Percentiles rank a stretch among this genome's conserved stretches.
These are phyloP conservation scores for Pelargonium australe DNA, from an alignment of 441 rosid species.

Conservation along the genomic window DNA sequence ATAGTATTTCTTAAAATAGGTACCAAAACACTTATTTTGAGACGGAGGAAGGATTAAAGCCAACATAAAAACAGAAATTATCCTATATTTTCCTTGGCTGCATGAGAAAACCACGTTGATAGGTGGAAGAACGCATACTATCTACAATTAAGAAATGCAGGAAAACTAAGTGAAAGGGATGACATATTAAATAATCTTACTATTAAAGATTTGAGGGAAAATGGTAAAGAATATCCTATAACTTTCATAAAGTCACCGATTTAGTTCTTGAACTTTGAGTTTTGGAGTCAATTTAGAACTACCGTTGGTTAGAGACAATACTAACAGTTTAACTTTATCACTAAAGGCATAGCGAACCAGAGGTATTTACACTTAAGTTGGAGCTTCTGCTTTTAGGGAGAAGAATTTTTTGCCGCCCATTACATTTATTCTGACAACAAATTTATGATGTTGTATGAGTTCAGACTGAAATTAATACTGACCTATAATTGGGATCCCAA, in stretches of 20 bases:
- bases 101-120: not conserved
- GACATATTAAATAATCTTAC: not conserved
- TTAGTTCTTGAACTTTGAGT: not conserved
- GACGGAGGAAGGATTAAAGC: not conserved
- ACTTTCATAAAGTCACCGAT: not conserved
- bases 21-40: not conserved
- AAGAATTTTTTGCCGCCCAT: not conserved
- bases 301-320: not conserved
- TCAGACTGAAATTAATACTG: constrained; percentile 16
- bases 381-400: not conserved
- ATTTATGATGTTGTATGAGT: not conserved
- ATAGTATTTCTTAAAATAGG: too few relatives aligned
- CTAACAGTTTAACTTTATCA: not conserved
- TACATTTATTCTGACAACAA: constrained; percentile 3
- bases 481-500: constrained; percentile 99
- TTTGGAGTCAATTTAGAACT: too few relatives aligned
- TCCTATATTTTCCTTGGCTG: not conserved
- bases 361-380: not conserved
- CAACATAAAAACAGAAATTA: too few relatives aligned
- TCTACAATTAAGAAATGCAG: not conserved
- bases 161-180: not conserved
- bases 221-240: not conserved
- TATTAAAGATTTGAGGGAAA: not conserved
- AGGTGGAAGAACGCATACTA: not conserved
- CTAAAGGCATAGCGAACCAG: not conserved